Percentiles rank a stretch among this genome's conserved stretches.
These are phyloP conservation scores for Cercis canadensis DNA, from an alignment of 306 rosid species.

Conservation along the genomic window DNA sequence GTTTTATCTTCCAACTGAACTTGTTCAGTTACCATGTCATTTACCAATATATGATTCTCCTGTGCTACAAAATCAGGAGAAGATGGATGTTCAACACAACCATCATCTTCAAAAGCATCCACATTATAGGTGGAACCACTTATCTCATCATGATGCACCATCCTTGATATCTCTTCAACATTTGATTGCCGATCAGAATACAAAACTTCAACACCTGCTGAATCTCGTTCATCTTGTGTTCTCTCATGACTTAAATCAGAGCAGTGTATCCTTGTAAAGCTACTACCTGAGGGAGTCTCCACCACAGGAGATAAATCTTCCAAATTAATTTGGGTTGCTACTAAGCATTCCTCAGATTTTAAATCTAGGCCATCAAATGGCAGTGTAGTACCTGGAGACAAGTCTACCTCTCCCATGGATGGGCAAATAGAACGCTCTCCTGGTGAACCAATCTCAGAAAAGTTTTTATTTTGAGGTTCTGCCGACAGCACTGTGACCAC, in stretches of 20 bases:
- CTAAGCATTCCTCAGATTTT: constrained; percentile 36
- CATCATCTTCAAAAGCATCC: constrained; percentile 43
- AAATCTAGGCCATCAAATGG: constrained; percentile 37
- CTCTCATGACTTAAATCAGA: constrained; percentile 38
- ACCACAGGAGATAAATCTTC: constrained; percentile 47
- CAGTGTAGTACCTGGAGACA: constrained; percentile 30
- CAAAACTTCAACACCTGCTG: constrained; percentile 39
- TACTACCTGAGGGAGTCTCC: constrained; percentile 36
- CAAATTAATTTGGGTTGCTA: constrained; percentile 42
- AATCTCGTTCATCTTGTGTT: constrained; percentile 50
- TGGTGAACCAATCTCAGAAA: constrained; percentile 44
- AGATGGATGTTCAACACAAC: constrained; percentile 42
- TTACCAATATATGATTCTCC: constrained; percentile 39
- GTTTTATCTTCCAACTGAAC: constrained; percentile 40
- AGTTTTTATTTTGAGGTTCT: constrained; percentile 46
- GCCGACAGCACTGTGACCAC: constrained; percentile 39
- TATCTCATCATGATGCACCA: constrained; percentile 45
- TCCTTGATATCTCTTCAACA: constrained; percentile 45
- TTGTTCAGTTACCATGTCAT: constrained; percentile 41
- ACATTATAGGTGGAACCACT: constrained; percentile 40
- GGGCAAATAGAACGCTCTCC: constrained; percentile 48
- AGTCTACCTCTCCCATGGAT: constrained; percentile 45
- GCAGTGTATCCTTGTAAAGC: constrained; percentile 39
- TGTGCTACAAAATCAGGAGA: constrained; percentile 34
- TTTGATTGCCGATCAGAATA: constrained; percentile 35